Evolutionary conservation across 176 grass and related monocot species (phyloP).

Genomic region (Hordeum vulgare): MorexV3_pseudomolecules_assembly NC_058518.1:402377469-402377968

Average conservation of each 20-base stretch:
- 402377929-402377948: neutral
- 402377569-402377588: neutral
- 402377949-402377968: slow-evolving; percentile 12
- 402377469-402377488: neutral
- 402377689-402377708: neutral
- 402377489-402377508: neutral
- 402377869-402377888: neutral
- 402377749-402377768: neutral
- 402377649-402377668: neutral
- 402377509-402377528: neutral
- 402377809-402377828: neutral
- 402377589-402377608: neutral
- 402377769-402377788: neutral
- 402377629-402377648: neutral
- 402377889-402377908: neutral
- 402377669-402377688: neutral
- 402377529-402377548: neutral
- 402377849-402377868: neutral
- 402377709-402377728: neutral
- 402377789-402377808: neutral
- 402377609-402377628: neutral
- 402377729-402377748: neutral
- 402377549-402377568: neutral
- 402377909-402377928: neutral
- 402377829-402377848: neutral